Conservation (phyloP, 495 filamentous ascomycete species). For the Penicillium chermesinum region DNA sequence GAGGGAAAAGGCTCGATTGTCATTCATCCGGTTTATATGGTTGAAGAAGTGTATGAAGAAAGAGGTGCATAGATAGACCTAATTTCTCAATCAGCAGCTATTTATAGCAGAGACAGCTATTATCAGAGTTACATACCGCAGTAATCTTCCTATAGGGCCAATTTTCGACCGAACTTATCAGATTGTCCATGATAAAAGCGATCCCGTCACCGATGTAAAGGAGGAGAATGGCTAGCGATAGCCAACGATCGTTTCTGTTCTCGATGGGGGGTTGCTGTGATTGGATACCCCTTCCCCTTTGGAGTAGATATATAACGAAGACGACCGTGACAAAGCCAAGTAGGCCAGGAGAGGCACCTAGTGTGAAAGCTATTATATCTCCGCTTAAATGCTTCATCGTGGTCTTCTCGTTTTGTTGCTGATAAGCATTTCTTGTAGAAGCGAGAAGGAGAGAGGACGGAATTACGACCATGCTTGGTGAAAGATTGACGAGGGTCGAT, state of each 20-base stretch:
- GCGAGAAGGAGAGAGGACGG: no score
- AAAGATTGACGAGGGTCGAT: no score
- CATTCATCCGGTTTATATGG: neutral
- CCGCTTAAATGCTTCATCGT: neutral
- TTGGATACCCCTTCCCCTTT: neutral
- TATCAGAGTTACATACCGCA: neutral
- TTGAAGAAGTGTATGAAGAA: neutral
- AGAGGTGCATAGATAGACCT: neutral
- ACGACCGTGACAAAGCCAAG: neutral
- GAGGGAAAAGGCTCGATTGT: neutral
- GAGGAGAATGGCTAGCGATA: neutral
- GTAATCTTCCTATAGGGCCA: neutral
- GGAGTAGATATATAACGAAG: neutral
- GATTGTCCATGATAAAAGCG: neutral
- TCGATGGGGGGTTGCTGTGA: neutral
- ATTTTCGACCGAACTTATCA: neutral
- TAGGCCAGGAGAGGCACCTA: neutral
- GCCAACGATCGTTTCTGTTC: neutral
- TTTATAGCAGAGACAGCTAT: neutral
- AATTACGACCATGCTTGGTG: no score
- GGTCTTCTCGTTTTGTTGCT: neutral
- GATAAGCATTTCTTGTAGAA: no score
- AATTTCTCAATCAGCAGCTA: neutral
- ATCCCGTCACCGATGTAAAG: neutral
- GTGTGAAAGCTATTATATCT: neutral